These are phyloP conservation scores for Cercospora zeae-maydis DNA, from an alignment of 2,329 filamentous ascomycete genomes.

Conservation along the genomic window DNA sequence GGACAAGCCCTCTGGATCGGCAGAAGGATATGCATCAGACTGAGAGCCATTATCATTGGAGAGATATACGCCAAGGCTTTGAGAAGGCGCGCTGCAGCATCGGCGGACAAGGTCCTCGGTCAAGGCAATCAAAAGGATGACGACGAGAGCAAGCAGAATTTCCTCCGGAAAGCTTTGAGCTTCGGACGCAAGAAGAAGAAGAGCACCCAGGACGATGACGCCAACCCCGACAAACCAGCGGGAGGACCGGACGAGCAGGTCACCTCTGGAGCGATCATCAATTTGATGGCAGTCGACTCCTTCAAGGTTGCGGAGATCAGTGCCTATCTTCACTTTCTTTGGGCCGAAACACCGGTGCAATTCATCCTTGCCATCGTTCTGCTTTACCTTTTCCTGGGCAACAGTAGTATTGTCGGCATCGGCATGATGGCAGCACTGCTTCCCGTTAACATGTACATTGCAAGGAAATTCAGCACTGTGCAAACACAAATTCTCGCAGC, in stretches of 20 bases:
- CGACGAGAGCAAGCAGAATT: constrained; percentile 42
- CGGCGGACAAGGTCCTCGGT: constrained; percentile 69
- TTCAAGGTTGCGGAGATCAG: constrained; percentile 97
- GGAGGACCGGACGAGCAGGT: constrained; percentile 56
- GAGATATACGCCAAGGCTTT: constrained; percentile 97
- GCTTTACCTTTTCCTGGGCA: constrained; percentile 84
- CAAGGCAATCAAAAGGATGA: constrained; percentile 41
- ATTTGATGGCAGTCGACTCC: constrained; percentile 98
- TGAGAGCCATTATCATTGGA: constrained; percentile 91
- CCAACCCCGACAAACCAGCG: constrained; percentile 33
- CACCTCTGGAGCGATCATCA: constrained; percentile 97
- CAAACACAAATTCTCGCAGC: constrained; percentile 90
- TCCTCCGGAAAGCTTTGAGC: constrained; percentile 48
- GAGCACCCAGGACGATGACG: constrained; percentile 41
- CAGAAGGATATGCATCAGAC: constrained; percentile 86
- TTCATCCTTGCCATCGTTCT: constrained; percentile 75
- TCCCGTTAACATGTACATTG: constrained; percentile 85
- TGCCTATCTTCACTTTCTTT: constrained; percentile 92
- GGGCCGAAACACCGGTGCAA: constrained; percentile 86
- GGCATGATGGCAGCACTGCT: constrained; percentile 83
- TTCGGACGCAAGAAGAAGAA: constrained; percentile 59
- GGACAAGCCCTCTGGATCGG: constrained; percentile 90
- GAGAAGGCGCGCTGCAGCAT: constrained; percentile 78
- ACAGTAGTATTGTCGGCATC: constrained; percentile 90
- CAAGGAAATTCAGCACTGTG: constrained; percentile 75